A percentile compares a stretch with the other conserved stretches of the same genome.
phyloP scores from a whole-genome alignment of 2,329 filamentous ascomycete species.

The Neofusicoccum sp. region DNA sequence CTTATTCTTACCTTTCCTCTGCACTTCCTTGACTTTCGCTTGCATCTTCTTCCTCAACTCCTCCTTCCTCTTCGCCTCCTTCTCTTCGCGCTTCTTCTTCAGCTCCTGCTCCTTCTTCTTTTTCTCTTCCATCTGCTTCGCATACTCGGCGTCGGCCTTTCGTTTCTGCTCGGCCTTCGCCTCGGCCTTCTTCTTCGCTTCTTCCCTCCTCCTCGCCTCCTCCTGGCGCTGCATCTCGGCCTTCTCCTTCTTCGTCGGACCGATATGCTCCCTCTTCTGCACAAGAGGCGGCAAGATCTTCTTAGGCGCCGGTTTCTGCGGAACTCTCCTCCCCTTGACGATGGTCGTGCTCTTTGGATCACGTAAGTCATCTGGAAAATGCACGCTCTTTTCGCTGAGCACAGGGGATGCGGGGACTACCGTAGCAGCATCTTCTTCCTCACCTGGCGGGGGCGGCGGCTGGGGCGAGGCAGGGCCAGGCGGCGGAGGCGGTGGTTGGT shows the following conservation, averaged over 20 bases:
- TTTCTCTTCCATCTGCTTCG: not conserved
- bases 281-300: not conserved
- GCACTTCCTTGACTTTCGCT: not conserved
- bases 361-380: constrained; percentile 15
- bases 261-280: constrained; percentile 1
- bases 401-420: constrained; percentile 1
- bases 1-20: too few species aligned
- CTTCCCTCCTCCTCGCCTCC: not conserved
- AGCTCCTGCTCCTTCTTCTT: not conserved
- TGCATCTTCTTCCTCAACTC: constrained; percentile 1
- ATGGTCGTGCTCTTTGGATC: constrained; percentile 1
- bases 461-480: too few species aligned
- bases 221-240: not conserved
- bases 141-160: not conserved
- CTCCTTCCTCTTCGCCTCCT: constrained; percentile 1
- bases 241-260: constrained; percentile 7
- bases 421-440: not conserved
- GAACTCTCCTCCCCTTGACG: not conserved
- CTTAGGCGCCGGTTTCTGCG: not conserved
- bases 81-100: not conserved
- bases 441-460: not conserved
- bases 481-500: not conserved
- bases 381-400: constrained; percentile 17
- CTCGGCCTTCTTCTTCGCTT: constrained; percentile 1
- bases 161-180: not conserved